These are phyloP conservation scores for Magnusiomyces tetraspermus DNA, from an alignment of 1,139 yeast species.

Conservation along the genomic window DNA sequence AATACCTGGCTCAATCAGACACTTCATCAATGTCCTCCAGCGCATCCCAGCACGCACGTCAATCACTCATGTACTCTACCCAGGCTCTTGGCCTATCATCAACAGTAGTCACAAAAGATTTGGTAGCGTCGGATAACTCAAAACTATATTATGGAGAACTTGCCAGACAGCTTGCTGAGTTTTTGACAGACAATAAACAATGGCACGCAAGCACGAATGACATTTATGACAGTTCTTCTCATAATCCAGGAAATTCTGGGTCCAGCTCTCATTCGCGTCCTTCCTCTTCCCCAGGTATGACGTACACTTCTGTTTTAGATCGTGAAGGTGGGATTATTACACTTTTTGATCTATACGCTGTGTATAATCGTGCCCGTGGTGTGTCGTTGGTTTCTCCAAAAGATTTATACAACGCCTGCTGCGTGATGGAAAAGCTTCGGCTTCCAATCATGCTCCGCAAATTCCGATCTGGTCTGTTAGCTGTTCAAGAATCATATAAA, in stretches of 20 bases:
- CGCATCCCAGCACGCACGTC: constrained; percentile 20
- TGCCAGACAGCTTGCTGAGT: constrained; percentile 52
- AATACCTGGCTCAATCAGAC: constrained; percentile 20
- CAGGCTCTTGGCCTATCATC: constrained; percentile 30
- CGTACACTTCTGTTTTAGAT: constrained; percentile 30
- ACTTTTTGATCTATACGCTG: constrained; percentile 48
- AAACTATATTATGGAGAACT: constrained; percentile 39
- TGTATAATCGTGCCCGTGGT: constrained; percentile 54
- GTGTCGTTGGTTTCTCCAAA: constrained; percentile 50
- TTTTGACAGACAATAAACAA: constrained; percentile 27
- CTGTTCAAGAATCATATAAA: constrained; percentile 38
- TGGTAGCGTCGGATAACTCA: constrained; percentile 29
- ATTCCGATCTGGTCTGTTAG: constrained; percentile 36
- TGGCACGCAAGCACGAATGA: constrained; percentile 35
- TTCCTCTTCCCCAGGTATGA: constrained; percentile 19
- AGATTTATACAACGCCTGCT: constrained; percentile 46
- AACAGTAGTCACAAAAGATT: constrained; percentile 32
- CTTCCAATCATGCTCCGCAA: constrained; percentile 39
- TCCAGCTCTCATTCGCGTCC: constrained; percentile 30
- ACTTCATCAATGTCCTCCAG: constrained; percentile 1
- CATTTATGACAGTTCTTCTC: constrained; percentile 71
- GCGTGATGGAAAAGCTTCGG: constrained; percentile 38
- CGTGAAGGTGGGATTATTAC: constrained; percentile 50
- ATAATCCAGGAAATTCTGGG: constrained; percentile 58
- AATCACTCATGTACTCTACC: constrained; percentile 26